Evolutionary conservation across 2,329 filamentous ascomycete genomes (phyloP), one percentile per base, ranked within the genome.

Genomic region (Helminthosporium solani): DNA sequence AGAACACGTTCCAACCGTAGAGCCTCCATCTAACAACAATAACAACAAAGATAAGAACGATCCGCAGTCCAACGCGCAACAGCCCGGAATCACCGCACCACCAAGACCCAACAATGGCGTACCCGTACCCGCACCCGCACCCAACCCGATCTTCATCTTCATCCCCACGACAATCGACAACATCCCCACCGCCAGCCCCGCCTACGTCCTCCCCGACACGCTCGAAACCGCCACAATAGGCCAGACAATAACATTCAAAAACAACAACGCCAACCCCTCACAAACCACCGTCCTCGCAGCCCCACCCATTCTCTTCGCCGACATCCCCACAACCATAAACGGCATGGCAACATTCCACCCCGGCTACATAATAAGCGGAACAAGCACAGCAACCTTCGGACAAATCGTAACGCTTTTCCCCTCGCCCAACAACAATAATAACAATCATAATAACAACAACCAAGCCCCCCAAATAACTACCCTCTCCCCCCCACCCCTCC

Each of bases 361-460:
- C 9, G 56, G 44, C 11, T 57, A 40, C 31, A 48, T 57, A 15
- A 36, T 56, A 20, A 42, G 46, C 19, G 52, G 47, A 15, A 50
- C 44, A 7, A 39, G 37, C 15, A 57, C 54, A 3, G 54, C 54
- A 2, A 50, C 34, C 3, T 48, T 53, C 14, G 54, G 54, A 7
- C 51, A 54, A 37, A 52, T 45, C 1, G 37, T 54, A 5, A 50
- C 23, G 5, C 23, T 25, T 6, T 25, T 9, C 23, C 23, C 23
- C 23, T 9, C 23, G 9, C 5, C 6, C 44, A n/a, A 25, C 23
- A 5, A 25, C 5, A 25, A 25, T 25, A 25, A 25, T n/a, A n/a
- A n/a, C 44, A n/a, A 25, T 9, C 23, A 25, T 6, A 25, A 25
- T 25, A 25, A 25, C 7, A 40, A 52, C 20, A 41, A 44, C 2